Evolutionary conservation across 768 basidiomycete genomes (phyloP).

Genomic region (Naganishia vaughanmartiniae): DNA sequence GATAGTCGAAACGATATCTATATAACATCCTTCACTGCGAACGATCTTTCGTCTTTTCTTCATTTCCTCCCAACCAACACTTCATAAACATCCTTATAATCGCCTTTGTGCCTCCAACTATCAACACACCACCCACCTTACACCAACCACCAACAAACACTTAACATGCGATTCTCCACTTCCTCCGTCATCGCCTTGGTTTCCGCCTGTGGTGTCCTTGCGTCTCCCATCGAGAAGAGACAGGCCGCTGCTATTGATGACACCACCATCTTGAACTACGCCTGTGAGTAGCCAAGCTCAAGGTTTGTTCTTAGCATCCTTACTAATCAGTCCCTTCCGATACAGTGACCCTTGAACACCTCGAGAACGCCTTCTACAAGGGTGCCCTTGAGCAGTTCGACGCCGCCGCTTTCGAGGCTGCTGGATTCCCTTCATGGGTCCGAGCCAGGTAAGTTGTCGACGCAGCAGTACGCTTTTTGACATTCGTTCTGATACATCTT

Average conservation of each 20-base stretch:
- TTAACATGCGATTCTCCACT: constrained; percentile 24
- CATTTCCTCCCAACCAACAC: neutral
- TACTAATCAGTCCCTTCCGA: neutral
- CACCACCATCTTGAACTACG: constrained; percentile 29
- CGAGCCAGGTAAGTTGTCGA: constrained; percentile 50
- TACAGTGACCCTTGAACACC: constrained; percentile 49
- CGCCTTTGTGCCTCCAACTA: neutral
- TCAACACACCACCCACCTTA: neutral
- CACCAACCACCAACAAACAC: neutral
- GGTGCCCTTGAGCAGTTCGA: constrained; percentile 57
- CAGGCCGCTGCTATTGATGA: constrained; percentile 16
- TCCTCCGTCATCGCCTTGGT: constrained; percentile 23
- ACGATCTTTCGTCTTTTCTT: neutral
- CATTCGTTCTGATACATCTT: neutral
- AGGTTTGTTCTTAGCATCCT: neutral
- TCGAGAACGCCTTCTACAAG: constrained; percentile 42
- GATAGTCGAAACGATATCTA: neutral
- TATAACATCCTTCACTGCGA: neutral
- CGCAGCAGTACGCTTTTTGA: neutral
- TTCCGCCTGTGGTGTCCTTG: constrained; percentile 20
- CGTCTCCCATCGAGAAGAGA: constrained; percentile 21
- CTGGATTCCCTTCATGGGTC: constrained; percentile 56
- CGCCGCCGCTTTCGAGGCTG: constrained; percentile 55
- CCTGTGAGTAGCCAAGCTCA: constrained; percentile 14
- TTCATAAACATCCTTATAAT: neutral